phyloP scores from a whole-genome alignment of 2,329 filamentous ascomycete species.

The Dactylella cylindrospora region DNA sequence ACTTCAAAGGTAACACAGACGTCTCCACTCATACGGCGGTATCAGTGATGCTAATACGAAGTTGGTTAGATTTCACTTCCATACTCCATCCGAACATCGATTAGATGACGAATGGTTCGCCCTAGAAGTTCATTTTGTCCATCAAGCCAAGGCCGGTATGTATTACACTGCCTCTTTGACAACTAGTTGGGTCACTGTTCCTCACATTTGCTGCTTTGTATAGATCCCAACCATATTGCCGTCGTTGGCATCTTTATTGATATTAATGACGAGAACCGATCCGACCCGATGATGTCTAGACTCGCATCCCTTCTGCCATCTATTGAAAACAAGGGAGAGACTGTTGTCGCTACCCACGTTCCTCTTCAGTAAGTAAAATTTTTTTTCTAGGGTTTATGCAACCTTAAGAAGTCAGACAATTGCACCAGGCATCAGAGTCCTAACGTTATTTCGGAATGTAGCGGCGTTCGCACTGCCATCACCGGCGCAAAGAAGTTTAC shows the following conservation, averaged over 20 bases:
- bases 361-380: constrained; percentile 5
- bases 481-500: constrained; percentile 46
- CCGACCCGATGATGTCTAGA: constrained; percentile 26
- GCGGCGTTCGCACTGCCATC: constrained; percentile 33
- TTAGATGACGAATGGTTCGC: constrained; percentile 51
- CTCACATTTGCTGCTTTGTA: neutral
- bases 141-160: constrained; percentile 50
- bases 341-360: constrained; percentile 33
- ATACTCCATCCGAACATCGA: constrained; percentile 57
- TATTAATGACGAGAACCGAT: constrained; percentile 44
- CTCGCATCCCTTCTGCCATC: constrained; percentile 17
- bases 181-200: neutral
- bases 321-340: constrained; percentile 24
- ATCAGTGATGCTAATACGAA: constrained; percentile 48
- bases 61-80: constrained; percentile 58
- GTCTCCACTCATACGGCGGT: neutral
- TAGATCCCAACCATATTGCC: constrained; percentile 45
- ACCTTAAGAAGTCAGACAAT: neutral
- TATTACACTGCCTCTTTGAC: constrained; percentile 1
- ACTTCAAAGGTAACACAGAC: constrained; percentile 39
- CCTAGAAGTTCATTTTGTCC: constrained; percentile 55
- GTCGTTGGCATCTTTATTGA: constrained; percentile 54
- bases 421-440: neutral
- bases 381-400: neutral
- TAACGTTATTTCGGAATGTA: constrained; percentile 11